Conservation (phyloP, 2,329 filamentous ascomycete species). For the Colletotrichum falcatum region DNA sequence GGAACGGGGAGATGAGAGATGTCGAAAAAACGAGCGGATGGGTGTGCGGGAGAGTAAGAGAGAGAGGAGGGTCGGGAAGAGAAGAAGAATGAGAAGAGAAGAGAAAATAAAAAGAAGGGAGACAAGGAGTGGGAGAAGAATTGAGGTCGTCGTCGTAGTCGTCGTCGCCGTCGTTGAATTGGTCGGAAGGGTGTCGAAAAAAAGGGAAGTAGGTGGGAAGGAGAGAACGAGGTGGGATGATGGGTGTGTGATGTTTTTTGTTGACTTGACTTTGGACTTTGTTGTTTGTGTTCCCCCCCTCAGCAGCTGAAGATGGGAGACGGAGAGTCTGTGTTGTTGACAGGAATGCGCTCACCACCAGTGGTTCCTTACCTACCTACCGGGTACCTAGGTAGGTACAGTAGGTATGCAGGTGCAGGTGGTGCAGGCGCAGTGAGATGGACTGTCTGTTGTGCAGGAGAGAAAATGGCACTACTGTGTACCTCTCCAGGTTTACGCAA, state of each 20-base stretch:
- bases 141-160: constrained; percentile 20
- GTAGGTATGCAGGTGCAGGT: constrained; percentile 5
- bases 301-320: constrained; percentile 18
- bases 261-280: constrained; percentile 39
- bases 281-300: constrained; percentile 35
- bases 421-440: neutral
- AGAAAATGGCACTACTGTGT: constrained; percentile 17
- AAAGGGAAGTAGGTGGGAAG: constrained; percentile 14
- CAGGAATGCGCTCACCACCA: constrained; percentile 36
- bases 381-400: no score
- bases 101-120: neutral
- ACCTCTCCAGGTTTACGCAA: constrained; percentile 17
- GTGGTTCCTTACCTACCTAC: constrained; percentile 27
- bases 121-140: neutral
- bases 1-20: neutral
- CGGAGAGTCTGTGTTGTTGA: constrained; percentile 40
- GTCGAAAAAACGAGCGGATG: constrained; percentile 24
- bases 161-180: constrained; percentile 8
- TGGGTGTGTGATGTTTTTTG: constrained; percentile 36
- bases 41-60: neutral
- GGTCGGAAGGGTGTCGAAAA: constrained; percentile 15
- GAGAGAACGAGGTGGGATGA: constrained; percentile 1
- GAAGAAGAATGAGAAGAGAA: no score
- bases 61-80: neutral
- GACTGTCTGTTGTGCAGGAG: neutral